These are phyloP conservation scores for Colletotrichum plurivorum DNA, from an alignment of 2,329 filamentous ascomycete species.

Conservation along the genomic window DNA sequence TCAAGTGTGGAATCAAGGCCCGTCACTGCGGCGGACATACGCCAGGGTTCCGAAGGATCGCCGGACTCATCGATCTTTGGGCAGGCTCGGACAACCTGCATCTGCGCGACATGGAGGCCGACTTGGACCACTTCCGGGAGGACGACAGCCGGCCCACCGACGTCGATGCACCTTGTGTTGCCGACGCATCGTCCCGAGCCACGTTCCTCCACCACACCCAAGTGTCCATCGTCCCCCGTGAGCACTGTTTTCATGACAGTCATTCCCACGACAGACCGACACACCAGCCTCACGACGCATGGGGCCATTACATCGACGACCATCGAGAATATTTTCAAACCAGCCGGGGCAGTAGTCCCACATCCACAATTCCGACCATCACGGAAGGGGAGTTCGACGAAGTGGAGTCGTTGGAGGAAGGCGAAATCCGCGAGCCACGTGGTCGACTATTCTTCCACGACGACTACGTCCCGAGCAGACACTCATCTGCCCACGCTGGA, in stretches of 20 bases:
- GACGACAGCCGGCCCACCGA: constrained; percentile 41
- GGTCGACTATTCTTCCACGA: constrained; percentile 23
- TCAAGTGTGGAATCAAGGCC: constrained; percentile 72
- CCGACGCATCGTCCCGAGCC: too few species aligned
- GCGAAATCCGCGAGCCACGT: constrained; percentile 37
- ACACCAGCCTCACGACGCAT: constrained; percentile 28
- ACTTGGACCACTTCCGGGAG: constrained; percentile 68
- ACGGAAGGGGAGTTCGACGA: constrained; percentile 26
- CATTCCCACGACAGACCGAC: constrained; percentile 11
- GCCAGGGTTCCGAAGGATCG: constrained; percentile 70
- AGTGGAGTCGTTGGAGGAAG: constrained; percentile 30
- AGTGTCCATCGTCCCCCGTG: constrained; percentile 31
- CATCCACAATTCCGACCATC: constrained; percentile 25
- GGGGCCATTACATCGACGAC: constrained; percentile 40
- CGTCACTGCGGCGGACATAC: constrained; percentile 72
- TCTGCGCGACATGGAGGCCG: constrained; percentile 73
- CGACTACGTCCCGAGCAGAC: constrained; percentile 20
- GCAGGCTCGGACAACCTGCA: constrained; percentile 68
- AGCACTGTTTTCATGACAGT: constrained; percentile 20
- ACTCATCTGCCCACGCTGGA: constrained; percentile 28
- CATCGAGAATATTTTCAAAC: constrained; percentile 29
- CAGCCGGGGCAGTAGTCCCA: constrained; percentile 32
- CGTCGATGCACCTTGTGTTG: too few species aligned
- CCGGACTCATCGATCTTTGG: constrained; percentile 73
- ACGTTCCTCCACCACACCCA: constrained; percentile 23